Percentiles rank a stretch among this genome's conserved stretches.
phyloP scores from a whole-genome alignment of 2,329 filamentous ascomycete genomes.

The Aspergillus fructus region DNA sequence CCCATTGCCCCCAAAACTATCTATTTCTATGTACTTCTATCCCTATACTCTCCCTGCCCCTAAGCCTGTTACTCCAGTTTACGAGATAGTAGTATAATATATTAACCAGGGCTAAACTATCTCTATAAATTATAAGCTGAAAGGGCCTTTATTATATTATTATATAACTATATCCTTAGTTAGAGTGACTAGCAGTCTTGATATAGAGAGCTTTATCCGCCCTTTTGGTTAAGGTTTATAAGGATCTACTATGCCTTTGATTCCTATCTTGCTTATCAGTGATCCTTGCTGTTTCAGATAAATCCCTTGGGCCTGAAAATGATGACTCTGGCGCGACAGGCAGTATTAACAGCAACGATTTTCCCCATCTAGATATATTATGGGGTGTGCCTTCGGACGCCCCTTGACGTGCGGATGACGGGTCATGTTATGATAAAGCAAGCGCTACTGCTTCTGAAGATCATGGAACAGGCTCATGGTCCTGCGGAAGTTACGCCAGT shows the following conservation, averaged over 20 bases:
- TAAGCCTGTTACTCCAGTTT: neutral
- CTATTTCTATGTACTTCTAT: neutral
- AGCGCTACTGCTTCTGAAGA: neutral
- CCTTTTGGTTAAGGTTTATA: neutral
- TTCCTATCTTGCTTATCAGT: neutral
- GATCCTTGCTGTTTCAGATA: neutral
- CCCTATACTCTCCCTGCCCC: neutral
- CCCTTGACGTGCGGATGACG: neutral
- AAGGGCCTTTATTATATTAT: neutral
- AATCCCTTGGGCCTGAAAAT: neutral
- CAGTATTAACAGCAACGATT: neutral
- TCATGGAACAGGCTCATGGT: too few species aligned
- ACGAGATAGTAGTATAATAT: neutral
- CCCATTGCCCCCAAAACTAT: too few species aligned
- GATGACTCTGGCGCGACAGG: neutral
- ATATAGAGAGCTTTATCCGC: neutral
- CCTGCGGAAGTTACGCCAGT: too few species aligned
- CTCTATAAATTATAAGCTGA: neutral
- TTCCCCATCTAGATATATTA: neutral
- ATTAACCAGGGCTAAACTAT: neutral
- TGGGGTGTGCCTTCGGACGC: neutral
- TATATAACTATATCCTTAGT: neutral
- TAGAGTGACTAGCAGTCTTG: neutral
- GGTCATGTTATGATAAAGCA: neutral
- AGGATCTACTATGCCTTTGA: neutral